A percentile compares a stretch with the other conserved stretches of the same genome.
Conservation (phyloP, 176 grass and related monocot species). For the Areca catechu region DNA sequence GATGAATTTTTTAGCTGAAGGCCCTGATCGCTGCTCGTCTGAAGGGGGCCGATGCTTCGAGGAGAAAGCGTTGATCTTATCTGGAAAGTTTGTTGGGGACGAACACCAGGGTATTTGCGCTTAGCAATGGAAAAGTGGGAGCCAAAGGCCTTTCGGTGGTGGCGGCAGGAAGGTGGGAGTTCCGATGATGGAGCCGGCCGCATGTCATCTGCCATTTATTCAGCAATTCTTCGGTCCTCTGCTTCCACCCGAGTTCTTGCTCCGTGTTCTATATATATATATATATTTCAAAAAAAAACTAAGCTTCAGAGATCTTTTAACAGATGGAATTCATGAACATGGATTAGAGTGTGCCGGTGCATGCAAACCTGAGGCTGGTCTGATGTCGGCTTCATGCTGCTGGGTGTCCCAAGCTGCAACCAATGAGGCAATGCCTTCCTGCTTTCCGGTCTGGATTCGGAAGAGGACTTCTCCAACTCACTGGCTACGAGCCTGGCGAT, state of each 20-base stretch:
- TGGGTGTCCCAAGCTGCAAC: slow-evolving; percentile 49
- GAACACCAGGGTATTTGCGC: no score
- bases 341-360: background rate
- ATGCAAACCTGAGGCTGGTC: slow-evolving; percentile 29
- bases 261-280: background rate
- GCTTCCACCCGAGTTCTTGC: background rate
- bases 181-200: background rate
- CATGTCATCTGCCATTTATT: slow-evolving; percentile 5
- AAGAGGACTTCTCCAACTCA: background rate
- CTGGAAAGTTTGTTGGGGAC: no score
- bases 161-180: background rate
- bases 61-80: no score
- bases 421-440: slow-evolving; percentile 39
- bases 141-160: background rate
- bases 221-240: background rate
- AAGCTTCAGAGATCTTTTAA: no score
- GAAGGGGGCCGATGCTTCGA: no score
- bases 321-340: no score
- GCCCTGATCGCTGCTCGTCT: no score
- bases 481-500: slow-evolving; percentile 4
- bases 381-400: background rate
- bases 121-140: no score
- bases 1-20: background rate
- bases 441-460: background rate
- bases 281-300: no score